Percentiles rank a stretch among this genome's conserved stretches.
phyloP scores from a whole-genome alignment of 441 rosid genomes.

The Aquilaria agallochum region DNA sequence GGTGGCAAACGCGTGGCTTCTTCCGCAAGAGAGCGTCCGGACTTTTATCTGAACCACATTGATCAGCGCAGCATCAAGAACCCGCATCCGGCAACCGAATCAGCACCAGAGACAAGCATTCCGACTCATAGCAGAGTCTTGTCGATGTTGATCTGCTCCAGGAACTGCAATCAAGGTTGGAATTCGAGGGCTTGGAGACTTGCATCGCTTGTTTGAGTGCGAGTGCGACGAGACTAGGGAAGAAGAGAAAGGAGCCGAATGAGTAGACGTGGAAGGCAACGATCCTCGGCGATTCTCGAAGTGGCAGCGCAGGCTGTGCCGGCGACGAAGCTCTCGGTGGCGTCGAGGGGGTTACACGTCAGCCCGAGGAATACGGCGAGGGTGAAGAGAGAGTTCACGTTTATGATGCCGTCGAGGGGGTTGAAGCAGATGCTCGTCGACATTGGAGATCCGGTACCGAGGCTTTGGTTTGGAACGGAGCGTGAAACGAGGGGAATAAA shows the following conservation, averaged over 20 bases:
- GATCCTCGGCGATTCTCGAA: conserved; percentile 38
- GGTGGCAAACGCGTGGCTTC: conserved; percentile 53
- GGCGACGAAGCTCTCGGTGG: conserved; percentile 27
- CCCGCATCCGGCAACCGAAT: conserved; percentile 63
- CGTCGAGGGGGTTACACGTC: conserved; percentile 55
- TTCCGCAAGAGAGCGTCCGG: conserved; percentile 67
- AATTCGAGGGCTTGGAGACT: conserved; percentile 23
- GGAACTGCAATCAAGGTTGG: background rate
- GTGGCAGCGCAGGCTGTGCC: conserved; percentile 34
- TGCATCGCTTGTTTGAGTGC: conserved; percentile 81
- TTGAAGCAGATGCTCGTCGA: conserved; percentile 78
- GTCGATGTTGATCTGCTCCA: conserved; percentile 28
- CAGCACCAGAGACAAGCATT: conserved; percentile 64
- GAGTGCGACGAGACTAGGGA: conserved; percentile 78
- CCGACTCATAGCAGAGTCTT: conserved; percentile 56
- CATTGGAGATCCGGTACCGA: conserved; percentile 21
- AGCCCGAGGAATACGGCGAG: conserved; percentile 79
- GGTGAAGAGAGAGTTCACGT: conserved; percentile 85
- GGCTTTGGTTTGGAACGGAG: too few relatives aligned
- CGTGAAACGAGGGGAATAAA: too few relatives aligned
- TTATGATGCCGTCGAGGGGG: conserved; percentile 76
- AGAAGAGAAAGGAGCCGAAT: conserved; percentile 59
- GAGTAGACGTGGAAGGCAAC: conserved; percentile 83
- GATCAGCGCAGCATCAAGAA: conserved; percentile 71
- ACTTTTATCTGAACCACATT: conserved; percentile 80